Evolutionary conservation across 495 filamentous ascomycete genomes (phyloP).

Genomic region (Gamarada debralockiae): DNA sequence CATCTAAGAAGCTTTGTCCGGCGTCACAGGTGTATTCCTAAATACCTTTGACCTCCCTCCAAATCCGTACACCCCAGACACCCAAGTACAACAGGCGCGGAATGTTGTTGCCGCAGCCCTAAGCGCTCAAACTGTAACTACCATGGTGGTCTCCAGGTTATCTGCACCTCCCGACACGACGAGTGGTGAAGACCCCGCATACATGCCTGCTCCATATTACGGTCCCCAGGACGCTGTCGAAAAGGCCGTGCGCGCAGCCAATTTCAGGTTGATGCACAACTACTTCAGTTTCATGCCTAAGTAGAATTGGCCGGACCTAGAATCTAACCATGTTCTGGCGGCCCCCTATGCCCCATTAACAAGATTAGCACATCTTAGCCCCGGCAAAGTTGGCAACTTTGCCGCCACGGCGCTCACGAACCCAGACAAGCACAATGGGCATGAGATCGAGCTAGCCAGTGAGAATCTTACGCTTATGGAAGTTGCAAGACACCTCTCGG

Average conservation of each 20-base stretch:
- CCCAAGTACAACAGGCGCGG: slow-evolving; percentile 24
- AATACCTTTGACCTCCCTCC: no score
- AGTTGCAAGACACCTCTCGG: no score
- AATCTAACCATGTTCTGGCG: neutral
- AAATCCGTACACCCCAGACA: slow-evolving; percentile 11
- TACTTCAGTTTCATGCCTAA: neutral
- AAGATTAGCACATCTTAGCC: slow-evolving; percentile 34
- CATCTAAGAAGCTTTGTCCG: slow-evolving; percentile 31
- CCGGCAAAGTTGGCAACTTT: slow-evolving; percentile 45
- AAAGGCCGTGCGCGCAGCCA: neutral
- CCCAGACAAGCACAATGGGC: slow-evolving; percentile 32
- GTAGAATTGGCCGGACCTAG: neutral
- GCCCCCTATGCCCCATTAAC: neutral
- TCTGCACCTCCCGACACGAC: neutral
- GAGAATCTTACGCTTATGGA: slow-evolving; percentile 32
- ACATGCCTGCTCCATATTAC: neutral
- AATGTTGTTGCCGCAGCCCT: slow-evolving; percentile 34
- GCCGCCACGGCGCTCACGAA: slow-evolving; percentile 37
- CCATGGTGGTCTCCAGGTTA: neutral
- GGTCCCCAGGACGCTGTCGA: neutral
- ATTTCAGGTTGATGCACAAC: neutral
- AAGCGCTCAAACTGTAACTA: slow-evolving; percentile 22
- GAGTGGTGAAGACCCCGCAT: neutral
- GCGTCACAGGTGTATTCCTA: slow-evolving; percentile 45
- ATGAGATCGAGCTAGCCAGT: slow-evolving; percentile 36